These are phyloP conservation scores for Paxillus rubicundulus DNA, from an alignment of 768 basidiomycete species.

Conservation along the genomic window DNA sequence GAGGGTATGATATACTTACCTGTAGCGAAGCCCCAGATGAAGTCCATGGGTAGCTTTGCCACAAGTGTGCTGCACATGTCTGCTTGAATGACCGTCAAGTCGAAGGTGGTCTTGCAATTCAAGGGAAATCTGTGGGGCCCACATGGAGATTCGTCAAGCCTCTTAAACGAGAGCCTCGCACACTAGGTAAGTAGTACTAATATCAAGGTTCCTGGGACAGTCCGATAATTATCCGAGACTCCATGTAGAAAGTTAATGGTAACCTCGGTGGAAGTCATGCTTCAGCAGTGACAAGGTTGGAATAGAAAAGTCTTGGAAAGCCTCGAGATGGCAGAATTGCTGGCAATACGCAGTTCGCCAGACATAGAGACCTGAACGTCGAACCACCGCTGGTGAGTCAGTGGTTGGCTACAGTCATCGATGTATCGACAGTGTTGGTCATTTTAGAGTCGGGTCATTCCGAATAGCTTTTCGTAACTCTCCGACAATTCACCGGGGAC, in stretches of 20 bases:
- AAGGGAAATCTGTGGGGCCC: slow-evolving; percentile 23
- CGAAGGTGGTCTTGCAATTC: neutral
- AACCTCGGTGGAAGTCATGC: neutral
- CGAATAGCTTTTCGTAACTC: neutral
- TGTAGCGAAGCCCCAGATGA: slow-evolving; percentile 72
- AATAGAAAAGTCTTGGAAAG: neutral
- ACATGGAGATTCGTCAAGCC: slow-evolving; percentile 20
- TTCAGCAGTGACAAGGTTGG: too few species aligned
- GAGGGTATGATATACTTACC: slow-evolving; percentile 37
- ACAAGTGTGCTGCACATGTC: slow-evolving; percentile 30
- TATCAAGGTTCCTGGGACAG: slow-evolving; percentile 23
- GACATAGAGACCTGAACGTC: too few species aligned
- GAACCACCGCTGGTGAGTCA: too few species aligned
- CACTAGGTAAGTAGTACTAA: slow-evolving; percentile 9
- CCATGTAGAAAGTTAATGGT: slow-evolving; percentile 5
- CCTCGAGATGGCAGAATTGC: neutral
- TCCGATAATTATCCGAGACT: slow-evolving; percentile 48
- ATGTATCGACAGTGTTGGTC: too few species aligned
- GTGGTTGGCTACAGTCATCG: too few species aligned
- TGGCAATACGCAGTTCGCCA: too few species aligned
- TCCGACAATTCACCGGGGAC: neutral
- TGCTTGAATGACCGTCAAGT: neutral
- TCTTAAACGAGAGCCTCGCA: slow-evolving; percentile 40
- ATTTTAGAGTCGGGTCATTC: too few species aligned
- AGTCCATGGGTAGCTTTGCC: slow-evolving; percentile 52